Evolutionary conservation across 768 basidiomycete genomes (phyloP).

Genomic region (Amyloporia xantha): DNA sequence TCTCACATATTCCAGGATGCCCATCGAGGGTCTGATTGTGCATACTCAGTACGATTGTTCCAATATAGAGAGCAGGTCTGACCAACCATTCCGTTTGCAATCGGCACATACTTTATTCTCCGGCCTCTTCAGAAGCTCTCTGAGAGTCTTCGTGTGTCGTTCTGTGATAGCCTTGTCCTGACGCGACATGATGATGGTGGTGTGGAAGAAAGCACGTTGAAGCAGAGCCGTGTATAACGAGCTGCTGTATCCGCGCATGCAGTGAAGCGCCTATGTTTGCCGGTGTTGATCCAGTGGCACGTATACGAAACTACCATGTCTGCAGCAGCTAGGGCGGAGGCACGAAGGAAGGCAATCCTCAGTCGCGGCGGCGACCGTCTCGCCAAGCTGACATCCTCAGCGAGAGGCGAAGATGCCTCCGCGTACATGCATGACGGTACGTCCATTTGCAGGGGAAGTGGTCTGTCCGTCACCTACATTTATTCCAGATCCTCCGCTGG

Average conservation of each 20-base stretch:
- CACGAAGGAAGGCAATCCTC: constrained; percentile 71
- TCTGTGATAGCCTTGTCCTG: constrained; percentile 89
- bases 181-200: constrained; percentile 27
- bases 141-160: constrained; percentile 64
- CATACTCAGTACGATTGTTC: too few relatives aligned
- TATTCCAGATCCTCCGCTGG: constrained; percentile 34
- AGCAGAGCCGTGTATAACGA: constrained; percentile 6
- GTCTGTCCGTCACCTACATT: not conserved
- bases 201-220: constrained; percentile 11
- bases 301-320: constrained; percentile 21
- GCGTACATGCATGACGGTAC: constrained; percentile 48
- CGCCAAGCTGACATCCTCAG: constrained; percentile 70
- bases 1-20: constrained; percentile 93
- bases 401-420: constrained; percentile 62
- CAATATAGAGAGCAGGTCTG: not conserved
- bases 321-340: constrained; percentile 68
- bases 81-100: constrained; percentile 90
- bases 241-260: too few relatives aligned
- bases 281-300: constrained; percentile 1
- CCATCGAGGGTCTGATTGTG: constrained; percentile 98
- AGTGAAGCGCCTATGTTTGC: constrained; percentile 5
- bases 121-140: constrained; percentile 81
- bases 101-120: constrained; percentile 96
- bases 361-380: constrained; percentile 66
- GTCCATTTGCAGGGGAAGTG: constrained; percentile 10